phyloP scores from a whole-genome alignment of 805 yeast genomes.

The Tetrapisispora nanseiensis region DNA sequence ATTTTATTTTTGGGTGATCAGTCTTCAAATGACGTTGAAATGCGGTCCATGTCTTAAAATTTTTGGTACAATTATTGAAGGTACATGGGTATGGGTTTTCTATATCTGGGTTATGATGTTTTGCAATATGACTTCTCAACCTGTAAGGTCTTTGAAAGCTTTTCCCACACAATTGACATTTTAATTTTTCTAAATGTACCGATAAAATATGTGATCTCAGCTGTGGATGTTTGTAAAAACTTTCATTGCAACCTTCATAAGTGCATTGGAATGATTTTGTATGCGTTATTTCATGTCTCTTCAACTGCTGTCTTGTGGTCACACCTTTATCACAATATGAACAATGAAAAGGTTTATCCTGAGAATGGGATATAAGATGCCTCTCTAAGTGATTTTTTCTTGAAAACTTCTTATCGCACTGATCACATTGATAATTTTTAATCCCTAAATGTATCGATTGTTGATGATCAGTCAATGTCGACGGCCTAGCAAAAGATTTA shows the following conservation, averaged over 20 bases:
- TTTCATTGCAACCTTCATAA: constrained; percentile 50
- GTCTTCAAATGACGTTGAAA: constrained; percentile 60
- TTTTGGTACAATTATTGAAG: constrained; percentile 46
- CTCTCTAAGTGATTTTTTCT: constrained; percentile 73
- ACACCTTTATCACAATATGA: constrained; percentile 73
- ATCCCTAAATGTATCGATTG: constrained; percentile 62
- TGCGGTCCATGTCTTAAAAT: constrained; percentile 64
- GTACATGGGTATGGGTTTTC: constrained; percentile 44
- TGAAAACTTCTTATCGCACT: constrained; percentile 56
- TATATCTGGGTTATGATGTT: constrained; percentile 45
- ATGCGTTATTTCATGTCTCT: constrained; percentile 77
- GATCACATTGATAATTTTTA: constrained; percentile 61
- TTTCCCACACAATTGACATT: constrained; percentile 56
- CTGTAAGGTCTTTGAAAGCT: constrained; percentile 54
- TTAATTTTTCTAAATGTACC: constrained; percentile 46
- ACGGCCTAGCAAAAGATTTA: constrained; percentile 73
- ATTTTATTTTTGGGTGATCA: constrained; percentile 61
- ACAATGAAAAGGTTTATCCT: constrained; percentile 64
- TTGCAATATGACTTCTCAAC: constrained; percentile 55
- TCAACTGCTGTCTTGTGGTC: constrained; percentile 68
- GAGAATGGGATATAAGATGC: constrained; percentile 58
- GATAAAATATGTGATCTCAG: constrained; percentile 60
- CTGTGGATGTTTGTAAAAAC: constrained; percentile 68
- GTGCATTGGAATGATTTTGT: constrained; percentile 54
- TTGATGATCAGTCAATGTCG: constrained; percentile 72